These are phyloP conservation scores for Pseudomicrostroma phylloplanum DNA, from an alignment of 1,284 basidiomycete genomes.

Conservation along the genomic window DNA sequence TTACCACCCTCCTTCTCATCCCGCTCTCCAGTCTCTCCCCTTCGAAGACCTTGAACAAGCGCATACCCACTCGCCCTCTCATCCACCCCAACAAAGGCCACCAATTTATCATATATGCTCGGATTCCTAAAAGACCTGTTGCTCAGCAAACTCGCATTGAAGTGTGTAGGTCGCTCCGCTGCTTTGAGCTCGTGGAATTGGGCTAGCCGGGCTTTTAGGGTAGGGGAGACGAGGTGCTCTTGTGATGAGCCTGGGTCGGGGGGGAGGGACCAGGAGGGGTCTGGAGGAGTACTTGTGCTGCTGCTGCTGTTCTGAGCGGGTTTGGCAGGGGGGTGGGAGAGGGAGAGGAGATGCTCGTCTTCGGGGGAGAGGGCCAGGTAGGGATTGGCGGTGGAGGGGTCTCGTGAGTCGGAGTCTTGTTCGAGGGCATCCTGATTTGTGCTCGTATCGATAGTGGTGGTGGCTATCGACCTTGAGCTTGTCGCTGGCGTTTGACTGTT, in stretches of 20 bases:
- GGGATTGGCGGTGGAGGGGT: neutral
- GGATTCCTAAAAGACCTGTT: neutral
- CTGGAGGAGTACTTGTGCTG: neutral
- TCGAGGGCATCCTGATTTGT: neutral
- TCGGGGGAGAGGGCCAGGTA: neutral
- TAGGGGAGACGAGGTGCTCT: neutral
- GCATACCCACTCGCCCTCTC: constrained; percentile 1
- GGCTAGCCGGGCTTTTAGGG: neutral
- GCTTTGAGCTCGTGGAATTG: constrained; percentile 1
- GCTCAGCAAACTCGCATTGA: neutral
- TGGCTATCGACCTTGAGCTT: neutral
- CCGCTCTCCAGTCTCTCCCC: too few relatives aligned
- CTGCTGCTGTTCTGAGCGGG: too few relatives aligned
- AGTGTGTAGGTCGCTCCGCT: neutral
- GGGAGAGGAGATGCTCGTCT: constrained; percentile 2
- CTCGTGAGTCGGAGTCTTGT: neutral
- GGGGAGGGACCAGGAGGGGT: neutral
- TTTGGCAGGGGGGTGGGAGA: neutral
- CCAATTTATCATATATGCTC: constrained; percentile 2
- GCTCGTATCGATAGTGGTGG: neutral
- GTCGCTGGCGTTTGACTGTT: neutral
- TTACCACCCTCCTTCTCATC: too few relatives aligned
- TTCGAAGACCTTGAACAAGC: neutral
- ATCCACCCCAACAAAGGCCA: constrained; percentile 1
- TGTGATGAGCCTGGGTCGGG: constrained; percentile 2